Conservation (phyloP, 108 stramenopile genomes). For the Discostella pseudostelligera region DNA sequence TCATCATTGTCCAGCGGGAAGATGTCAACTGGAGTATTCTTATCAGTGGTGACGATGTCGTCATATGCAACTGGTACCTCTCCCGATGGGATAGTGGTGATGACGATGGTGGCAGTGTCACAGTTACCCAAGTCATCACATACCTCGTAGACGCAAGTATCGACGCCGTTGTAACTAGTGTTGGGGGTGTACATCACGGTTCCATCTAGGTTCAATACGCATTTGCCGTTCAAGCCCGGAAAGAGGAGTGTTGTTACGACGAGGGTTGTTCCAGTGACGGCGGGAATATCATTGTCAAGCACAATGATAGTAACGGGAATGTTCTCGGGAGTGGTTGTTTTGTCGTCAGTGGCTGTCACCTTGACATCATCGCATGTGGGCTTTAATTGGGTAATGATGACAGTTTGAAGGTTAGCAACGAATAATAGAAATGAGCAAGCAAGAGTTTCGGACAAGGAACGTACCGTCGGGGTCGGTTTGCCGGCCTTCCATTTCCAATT, state of each 20-base stretch:
- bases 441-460: not conserved
- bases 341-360: constrained; percentile 17
- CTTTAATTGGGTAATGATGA: constrained; percentile 1
- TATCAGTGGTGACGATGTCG: constrained; percentile 15
- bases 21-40: constrained; percentile 17
- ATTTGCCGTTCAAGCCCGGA: constrained; percentile 9
- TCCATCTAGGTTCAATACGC: constrained; percentile 12
- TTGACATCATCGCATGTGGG: constrained; percentile 1
- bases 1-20: constrained; percentile 24
- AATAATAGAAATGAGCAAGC: not conserved
- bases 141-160: constrained; percentile 27
- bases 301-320: constrained; percentile 14
- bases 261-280: not conserved
- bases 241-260: constrained; percentile 9
- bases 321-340: constrained; percentile 13
- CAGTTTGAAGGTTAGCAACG: not conserved
- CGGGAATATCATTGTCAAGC: constrained; percentile 13
- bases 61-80: constrained; percentile 16
- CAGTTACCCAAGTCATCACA: constrained; percentile 21
- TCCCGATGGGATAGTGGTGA: constrained; percentile 5
- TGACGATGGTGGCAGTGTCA: constrained; percentile 23
- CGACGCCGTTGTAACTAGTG: constrained; percentile 12
- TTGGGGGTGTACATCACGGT: constrained; percentile 22
- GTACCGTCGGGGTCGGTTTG: not conserved
- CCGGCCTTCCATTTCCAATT: not conserved